These are phyloP conservation scores for Debaryomycetaceae sp. DNA, from an alignment of 1,139 yeast genomes.

Conservation along the genomic window DNA sequence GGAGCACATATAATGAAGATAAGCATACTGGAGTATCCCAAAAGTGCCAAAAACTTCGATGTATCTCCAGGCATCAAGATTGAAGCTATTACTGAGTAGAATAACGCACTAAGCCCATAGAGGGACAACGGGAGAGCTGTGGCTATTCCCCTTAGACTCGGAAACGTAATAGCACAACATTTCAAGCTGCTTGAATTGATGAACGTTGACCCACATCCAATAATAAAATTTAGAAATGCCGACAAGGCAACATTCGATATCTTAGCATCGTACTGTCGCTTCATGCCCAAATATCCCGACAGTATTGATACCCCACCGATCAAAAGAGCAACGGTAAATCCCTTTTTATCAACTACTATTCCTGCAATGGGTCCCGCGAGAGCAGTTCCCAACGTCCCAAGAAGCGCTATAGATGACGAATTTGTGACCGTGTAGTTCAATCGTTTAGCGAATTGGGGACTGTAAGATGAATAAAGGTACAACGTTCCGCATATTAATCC, in stretches of 20 bases:
- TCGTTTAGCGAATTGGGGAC: slow-evolving; percentile 58
- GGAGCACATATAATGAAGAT: slow-evolving; percentile 48
- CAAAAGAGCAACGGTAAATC: slow-evolving; percentile 43
- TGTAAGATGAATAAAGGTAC: slow-evolving; percentile 57
- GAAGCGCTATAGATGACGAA: slow-evolving; percentile 53
- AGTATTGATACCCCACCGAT: slow-evolving; percentile 44
- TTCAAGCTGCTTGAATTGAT: slow-evolving; percentile 52
- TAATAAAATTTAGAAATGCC: slow-evolving; percentile 34
- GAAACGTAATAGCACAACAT: slow-evolving; percentile 57
- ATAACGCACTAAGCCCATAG: slow-evolving; percentile 58
- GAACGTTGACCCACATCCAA: slow-evolving; percentile 57
- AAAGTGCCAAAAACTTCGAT: slow-evolving; percentile 44
- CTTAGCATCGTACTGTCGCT: slow-evolving; percentile 38
- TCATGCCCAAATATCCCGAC: slow-evolving; percentile 46
- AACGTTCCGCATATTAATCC: slow-evolving; percentile 62
- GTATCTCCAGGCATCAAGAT: slow-evolving; percentile 51
- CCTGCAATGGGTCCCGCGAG: slow-evolving; percentile 60
- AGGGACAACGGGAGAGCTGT: slow-evolving; percentile 58
- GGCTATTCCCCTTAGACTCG: slow-evolving; percentile 56
- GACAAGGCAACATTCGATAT: slow-evolving; percentile 32
- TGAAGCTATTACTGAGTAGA: slow-evolving; percentile 49
- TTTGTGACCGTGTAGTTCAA: slow-evolving; percentile 53
- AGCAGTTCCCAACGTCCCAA: slow-evolving; percentile 60
- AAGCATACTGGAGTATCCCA: slow-evolving; percentile 38
- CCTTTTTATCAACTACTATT: slow-evolving; percentile 51